These are phyloP conservation scores for Kluyveromyces siamensis DNA, from an alignment of 805 yeast genomes.

Conservation along the genomic window DNA sequence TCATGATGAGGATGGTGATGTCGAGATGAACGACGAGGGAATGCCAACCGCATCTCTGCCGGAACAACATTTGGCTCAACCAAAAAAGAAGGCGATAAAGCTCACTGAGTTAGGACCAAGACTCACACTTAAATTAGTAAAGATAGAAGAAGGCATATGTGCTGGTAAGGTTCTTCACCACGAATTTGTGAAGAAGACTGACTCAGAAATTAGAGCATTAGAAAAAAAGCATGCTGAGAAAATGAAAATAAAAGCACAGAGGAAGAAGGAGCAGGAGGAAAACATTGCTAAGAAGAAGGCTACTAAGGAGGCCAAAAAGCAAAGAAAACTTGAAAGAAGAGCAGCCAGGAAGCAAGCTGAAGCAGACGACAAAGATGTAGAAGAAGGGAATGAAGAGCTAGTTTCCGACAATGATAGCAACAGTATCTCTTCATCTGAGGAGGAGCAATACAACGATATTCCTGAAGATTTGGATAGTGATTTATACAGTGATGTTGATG, in stretches of 20 bases:
- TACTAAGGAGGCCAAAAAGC: slow-evolving; percentile 62
- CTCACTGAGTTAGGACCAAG: slow-evolving; percentile 92
- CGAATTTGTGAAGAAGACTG: slow-evolving; percentile 53
- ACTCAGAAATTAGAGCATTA: slow-evolving; percentile 47
- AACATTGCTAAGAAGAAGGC: slow-evolving; percentile 70
- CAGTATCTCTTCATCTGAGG: slow-evolving; percentile 11
- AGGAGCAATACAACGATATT: slow-evolving; percentile 32
- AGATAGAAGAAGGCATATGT: slow-evolving; percentile 90
- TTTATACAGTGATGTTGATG: slow-evolving; percentile 36
- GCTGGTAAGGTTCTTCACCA: slow-evolving; percentile 85
- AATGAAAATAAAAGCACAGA: slow-evolving; percentile 53
- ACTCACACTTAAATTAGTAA: slow-evolving; percentile 60
- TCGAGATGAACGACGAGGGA: slow-evolving; percentile 16
- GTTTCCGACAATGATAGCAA: slow-evolving; percentile 11
- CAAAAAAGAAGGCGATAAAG: slow-evolving; percentile 75
- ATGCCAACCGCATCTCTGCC: slow-evolving; percentile 10
- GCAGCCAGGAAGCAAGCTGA: slow-evolving; percentile 25
- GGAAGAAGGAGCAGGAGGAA: slow-evolving; percentile 71
- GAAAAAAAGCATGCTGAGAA: slow-evolving; percentile 60
- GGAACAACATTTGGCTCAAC: slow-evolving; percentile 22
- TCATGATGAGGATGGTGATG: slow-evolving; percentile 13
- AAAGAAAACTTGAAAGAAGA: slow-evolving; percentile 52
- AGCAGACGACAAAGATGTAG: slow-evolving; percentile 13
- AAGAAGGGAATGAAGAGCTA: slow-evolving; percentile 20
- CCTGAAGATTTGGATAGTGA: slow-evolving; percentile 41